Evolutionary conservation across 2,329 filamentous ascomycete species (phyloP).

Genomic region (Elsinoe arachidis): DNA sequence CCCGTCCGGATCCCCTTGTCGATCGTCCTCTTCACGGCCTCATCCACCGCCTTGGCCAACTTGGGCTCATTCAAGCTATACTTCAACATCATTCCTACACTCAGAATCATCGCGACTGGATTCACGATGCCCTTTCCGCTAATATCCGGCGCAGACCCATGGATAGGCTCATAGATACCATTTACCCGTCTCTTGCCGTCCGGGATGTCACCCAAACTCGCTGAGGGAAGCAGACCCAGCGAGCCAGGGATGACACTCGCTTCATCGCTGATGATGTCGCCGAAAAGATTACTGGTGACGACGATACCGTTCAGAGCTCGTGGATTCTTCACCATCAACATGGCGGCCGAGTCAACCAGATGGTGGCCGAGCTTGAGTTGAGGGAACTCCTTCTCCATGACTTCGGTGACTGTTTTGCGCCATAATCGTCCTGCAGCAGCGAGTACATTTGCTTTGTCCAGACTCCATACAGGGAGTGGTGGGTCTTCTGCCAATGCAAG

Average conservation of each 20-base stretch:
- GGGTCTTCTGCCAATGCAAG: conserved; percentile 70
- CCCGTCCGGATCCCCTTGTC: conserved; percentile 70
- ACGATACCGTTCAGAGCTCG: conserved; percentile 79
- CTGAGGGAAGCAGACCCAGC: conserved; percentile 79
- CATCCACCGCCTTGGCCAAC: conserved; percentile 71
- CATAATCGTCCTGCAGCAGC: conserved; percentile 74
- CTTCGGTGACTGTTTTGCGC: conserved; percentile 76
- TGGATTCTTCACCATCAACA: conserved; percentile 96
- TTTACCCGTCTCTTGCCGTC: conserved; percentile 79
- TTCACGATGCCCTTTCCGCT: conserved; percentile 86
- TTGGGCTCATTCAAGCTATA: conserved; percentile 77
- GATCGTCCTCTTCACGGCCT: conserved; percentile 69
- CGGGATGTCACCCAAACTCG: conserved; percentile 76
- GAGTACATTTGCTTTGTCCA: conserved; percentile 96
- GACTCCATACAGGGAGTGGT: conserved; percentile 68
- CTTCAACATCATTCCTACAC: conserved; percentile 89
- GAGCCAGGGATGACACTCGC: conserved; percentile 88
- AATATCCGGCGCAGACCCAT: conserved; percentile 90
- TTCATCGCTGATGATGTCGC: conserved; percentile 93
- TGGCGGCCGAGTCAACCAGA: conserved; percentile 91
- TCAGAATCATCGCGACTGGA: conserved; percentile 84
- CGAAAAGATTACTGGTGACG: conserved; percentile 88
- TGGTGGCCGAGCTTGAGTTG: conserved; percentile 77
- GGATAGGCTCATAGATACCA: conserved; percentile 96
- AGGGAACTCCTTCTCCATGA: conserved; percentile 83